A percentile compares a stretch with the other conserved stretches of the same genome.
phyloP scores from a whole-genome alignment of 345 rosid genomes.

The Syzygium oleosum region DNA sequence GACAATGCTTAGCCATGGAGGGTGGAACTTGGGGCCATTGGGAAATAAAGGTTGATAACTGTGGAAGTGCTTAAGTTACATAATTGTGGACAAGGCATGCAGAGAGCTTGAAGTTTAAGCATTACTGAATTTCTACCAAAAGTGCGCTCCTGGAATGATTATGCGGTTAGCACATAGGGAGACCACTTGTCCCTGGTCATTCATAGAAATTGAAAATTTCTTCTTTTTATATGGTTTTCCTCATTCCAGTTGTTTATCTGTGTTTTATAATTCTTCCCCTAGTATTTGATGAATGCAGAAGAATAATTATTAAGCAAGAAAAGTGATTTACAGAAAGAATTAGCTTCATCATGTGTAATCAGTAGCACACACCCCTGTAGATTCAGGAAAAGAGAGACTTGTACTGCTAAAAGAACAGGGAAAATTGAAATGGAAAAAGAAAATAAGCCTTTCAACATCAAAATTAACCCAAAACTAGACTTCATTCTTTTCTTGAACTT shows the following conservation, averaged over 20 bases:
- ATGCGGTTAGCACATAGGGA: background rate
- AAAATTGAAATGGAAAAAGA: background rate
- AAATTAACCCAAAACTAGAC: background rate
- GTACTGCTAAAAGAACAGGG: background rate
- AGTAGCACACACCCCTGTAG: background rate
- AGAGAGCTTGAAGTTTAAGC: background rate
- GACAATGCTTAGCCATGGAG: background rate
- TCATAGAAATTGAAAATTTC: background rate
- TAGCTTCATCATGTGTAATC: background rate
- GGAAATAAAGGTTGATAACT: background rate
- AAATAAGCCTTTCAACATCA: background rate
- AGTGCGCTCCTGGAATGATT: background rate
- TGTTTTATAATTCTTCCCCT: background rate
- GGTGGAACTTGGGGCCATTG: background rate
- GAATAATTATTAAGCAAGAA: background rate
- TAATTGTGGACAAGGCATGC: background rate
- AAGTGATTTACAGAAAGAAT: background rate
- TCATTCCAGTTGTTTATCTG: background rate
- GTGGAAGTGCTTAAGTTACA: background rate
- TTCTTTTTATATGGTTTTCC: background rate
- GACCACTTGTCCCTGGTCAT: background rate
- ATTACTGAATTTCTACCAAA: background rate
- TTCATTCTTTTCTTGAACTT: background rate
- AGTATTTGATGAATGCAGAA: background rate
- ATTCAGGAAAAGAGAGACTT: background rate